phyloP scores from a whole-genome alignment of 176 grass and related monocot genomes.

The Carex myosuroides region DNA sequence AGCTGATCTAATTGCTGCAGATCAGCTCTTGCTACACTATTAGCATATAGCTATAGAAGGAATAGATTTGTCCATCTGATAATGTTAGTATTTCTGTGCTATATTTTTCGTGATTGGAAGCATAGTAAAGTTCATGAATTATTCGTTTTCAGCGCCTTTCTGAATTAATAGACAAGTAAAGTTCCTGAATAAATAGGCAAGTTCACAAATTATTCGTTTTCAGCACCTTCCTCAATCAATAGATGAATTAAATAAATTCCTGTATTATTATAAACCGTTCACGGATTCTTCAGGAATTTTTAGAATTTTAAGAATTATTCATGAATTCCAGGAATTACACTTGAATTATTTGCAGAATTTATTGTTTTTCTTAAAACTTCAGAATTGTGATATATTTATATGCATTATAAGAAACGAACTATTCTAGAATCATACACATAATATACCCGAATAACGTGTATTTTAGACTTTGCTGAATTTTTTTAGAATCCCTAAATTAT shows the following conservation, averaged over 20 bases:
- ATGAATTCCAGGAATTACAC: neutral
- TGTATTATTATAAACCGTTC: neutral
- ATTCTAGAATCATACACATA: neutral
- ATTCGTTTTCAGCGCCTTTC: neutral
- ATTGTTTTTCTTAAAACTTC: neutral
- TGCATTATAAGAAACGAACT: neutral
- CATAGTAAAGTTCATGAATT: neutral
- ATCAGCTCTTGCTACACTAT: neutral
- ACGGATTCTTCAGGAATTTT: neutral
- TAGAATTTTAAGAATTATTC: neutral
- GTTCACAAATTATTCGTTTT: neutral
- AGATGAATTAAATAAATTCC: neutral
- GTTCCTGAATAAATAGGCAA: neutral
- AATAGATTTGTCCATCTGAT: neutral
- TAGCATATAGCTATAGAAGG: neutral
- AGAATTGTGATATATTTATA: neutral
- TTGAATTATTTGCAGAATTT: neutral
- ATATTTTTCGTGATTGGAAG: neutral
- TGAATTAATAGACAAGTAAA: too few species aligned
- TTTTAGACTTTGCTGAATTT: neutral
- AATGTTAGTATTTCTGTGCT: neutral
- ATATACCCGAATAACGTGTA: neutral
- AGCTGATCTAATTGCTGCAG: neutral
- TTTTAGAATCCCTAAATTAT: neutral
- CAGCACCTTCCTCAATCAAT: neutral